Conservation (phyloP, 768 basidiomycete genomes). For the Lactarius sanguifluus region DNA sequence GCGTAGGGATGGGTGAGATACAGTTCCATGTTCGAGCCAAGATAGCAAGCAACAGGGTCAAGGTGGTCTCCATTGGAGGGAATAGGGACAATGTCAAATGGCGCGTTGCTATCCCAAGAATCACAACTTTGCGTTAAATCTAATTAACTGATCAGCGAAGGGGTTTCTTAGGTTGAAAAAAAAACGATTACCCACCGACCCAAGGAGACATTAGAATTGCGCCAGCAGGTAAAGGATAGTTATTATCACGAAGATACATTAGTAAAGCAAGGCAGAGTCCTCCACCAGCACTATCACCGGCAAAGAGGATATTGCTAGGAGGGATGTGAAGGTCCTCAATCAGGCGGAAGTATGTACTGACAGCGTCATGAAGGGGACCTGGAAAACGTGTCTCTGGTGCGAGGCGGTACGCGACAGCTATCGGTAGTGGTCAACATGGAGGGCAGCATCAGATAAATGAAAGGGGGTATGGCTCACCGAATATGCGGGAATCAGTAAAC, state of each 20-base stretch:
- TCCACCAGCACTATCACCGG: slow-evolving; percentile 94
- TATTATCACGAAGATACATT: slow-evolving; percentile 94
- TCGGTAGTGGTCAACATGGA: slow-evolving; percentile 19
- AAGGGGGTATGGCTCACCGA: slow-evolving; percentile 49
- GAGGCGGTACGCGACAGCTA: slow-evolving; percentile 91
- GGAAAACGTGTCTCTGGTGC: slow-evolving; percentile 96
- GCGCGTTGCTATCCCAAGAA: slow-evolving; percentile 92
- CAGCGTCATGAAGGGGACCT: slow-evolving; percentile 83
- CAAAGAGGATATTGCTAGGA: slow-evolving; percentile 83
- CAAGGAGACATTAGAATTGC: slow-evolving; percentile 92
- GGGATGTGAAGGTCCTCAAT: slow-evolving; percentile 87
- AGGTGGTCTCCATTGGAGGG: slow-evolving; percentile 78
- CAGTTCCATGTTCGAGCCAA: slow-evolving; percentile 74
- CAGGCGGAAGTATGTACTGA: slow-evolving; percentile 82
- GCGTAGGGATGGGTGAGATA: slow-evolving; percentile 97
- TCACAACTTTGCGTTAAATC: slow-evolving; percentile 97
- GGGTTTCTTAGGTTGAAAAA: neutral
- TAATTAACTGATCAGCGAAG: slow-evolving; percentile 34
- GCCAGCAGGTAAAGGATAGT: slow-evolving; percentile 79
- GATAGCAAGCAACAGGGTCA: slow-evolving; percentile 92
- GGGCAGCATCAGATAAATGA: neutral
- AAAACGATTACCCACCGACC: slow-evolving; percentile 69
- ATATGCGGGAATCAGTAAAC: slow-evolving; percentile 84
- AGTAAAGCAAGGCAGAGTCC: slow-evolving; percentile 80
- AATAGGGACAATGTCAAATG: slow-evolving; percentile 78